Conservation (phyloP, 2,329 filamentous ascomycete genomes). For the Cylindrodendrum hubeiense region DNA sequence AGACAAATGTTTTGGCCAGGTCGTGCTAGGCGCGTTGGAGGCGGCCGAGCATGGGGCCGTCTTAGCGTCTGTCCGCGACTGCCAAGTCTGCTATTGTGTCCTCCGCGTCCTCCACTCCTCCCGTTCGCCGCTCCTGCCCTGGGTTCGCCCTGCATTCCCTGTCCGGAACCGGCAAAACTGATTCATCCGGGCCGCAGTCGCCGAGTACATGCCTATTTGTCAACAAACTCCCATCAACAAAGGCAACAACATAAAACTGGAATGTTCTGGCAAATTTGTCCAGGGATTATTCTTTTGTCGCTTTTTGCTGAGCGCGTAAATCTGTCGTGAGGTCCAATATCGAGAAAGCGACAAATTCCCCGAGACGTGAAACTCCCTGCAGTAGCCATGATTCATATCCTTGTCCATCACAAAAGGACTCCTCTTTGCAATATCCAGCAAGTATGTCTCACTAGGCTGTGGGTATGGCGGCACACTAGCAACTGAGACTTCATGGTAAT, state of each 20-base stretch:
- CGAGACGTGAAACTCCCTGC: too few species aligned
- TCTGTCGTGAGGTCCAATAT: too few species aligned
- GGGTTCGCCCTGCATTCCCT: neutral
- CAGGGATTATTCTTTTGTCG: too few species aligned
- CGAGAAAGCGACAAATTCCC: too few species aligned
- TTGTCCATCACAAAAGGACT: too few species aligned
- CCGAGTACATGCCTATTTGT: too few species aligned
- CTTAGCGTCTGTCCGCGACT: constrained; percentile 8
- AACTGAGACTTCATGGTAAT: too few species aligned
- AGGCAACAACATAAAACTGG: neutral
- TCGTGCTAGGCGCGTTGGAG: constrained; percentile 19
- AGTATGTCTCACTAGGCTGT: too few species aligned
- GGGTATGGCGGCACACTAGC: too few species aligned
- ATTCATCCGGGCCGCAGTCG: neutral
- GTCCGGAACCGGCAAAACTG: neutral
- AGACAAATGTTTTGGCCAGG: constrained; percentile 21
- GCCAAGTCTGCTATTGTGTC: neutral
- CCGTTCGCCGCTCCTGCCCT: constrained; percentile 4
- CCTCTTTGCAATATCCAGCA: too few species aligned
- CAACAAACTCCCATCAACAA: neutral
- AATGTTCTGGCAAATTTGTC: neutral
- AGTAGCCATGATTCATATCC: too few species aligned
- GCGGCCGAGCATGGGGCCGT: constrained; percentile 7
- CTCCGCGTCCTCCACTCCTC: constrained; percentile 14
- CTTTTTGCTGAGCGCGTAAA: too few species aligned